A percentile compares a stretch with the other conserved stretches of the same genome.
Evolutionary conservation across 768 basidiomycete species (phyloP).

Genomic region (Termitomyces sp.): DNA sequence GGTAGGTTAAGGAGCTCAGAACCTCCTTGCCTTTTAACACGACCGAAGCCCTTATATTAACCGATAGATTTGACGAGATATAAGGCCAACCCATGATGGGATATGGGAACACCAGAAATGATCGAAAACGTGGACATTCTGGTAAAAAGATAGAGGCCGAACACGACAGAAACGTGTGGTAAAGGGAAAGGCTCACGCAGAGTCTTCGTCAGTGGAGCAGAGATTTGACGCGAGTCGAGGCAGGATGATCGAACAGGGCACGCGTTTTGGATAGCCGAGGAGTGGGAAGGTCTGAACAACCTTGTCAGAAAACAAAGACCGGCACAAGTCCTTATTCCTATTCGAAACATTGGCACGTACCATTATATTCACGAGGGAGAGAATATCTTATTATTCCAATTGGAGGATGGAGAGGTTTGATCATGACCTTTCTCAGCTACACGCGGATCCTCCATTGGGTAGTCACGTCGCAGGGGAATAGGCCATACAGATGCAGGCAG

Average conservation of each 20-base stretch:
- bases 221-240: conserved; percentile 52
- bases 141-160: conserved; percentile 67
- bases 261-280: conserved; percentile 44
- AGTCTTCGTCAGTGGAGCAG: conserved; percentile 69
- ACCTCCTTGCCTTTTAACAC: conserved; percentile 21
- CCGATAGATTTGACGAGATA: conserved; percentile 41
- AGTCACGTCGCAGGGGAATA: conserved; percentile 47
- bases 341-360: conserved; percentile 11
- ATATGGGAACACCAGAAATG: conserved; percentile 50
- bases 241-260: conserved; percentile 66
- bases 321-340: conserved; percentile 14
- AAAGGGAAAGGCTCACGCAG: conserved; percentile 58
- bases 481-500: conserved; percentile 36
- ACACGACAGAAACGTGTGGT: conserved; percentile 69
- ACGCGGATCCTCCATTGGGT: conserved; percentile 35
- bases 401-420: conserved; percentile 21
- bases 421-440: conserved; percentile 18
- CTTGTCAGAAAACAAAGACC: conserved; percentile 20
- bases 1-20: conserved; percentile 17
- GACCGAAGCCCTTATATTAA: conserved; percentile 54
- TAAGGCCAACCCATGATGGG: conserved; percentile 12
- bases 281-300: conserved; percentile 38
- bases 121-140: conserved; percentile 72
- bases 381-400: conserved; percentile 13
- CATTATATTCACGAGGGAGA: conserved; percentile 8